A percentile compares a stretch with the other conserved stretches of the same genome.
These are phyloP conservation scores for Posidonia australis DNA, from an alignment of 106 monocot species.

Conservation along the genomic window DNA sequence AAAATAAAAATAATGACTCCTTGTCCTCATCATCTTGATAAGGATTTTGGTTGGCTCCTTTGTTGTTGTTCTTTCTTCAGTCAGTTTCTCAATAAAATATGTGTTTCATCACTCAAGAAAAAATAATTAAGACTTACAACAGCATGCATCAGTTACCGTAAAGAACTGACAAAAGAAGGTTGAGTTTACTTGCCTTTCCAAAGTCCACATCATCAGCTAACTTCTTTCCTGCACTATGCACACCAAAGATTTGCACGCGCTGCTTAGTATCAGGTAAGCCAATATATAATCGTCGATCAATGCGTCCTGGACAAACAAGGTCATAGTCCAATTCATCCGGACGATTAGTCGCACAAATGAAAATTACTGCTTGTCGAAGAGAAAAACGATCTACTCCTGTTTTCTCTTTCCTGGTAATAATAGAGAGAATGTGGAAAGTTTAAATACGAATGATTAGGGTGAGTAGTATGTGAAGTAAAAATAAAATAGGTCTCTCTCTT, in stretches of 20 bases:
- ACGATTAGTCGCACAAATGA: conserved; percentile 84
- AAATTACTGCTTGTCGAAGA: conserved; percentile 78
- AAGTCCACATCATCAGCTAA: conserved; percentile 67
- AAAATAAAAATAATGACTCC: too few species aligned
- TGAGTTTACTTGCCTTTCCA: conserved; percentile 30
- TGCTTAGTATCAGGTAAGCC: conserved; percentile 82
- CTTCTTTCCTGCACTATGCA: conserved; percentile 66
- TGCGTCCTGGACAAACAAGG: conserved; percentile 63
- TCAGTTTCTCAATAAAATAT: too few species aligned
- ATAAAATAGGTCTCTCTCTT: too few species aligned
- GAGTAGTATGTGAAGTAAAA: too few species aligned
- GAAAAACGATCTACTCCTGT: conserved; percentile 74
- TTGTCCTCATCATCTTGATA: too few species aligned
- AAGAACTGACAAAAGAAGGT: too few species aligned
- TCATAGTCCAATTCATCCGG: conserved; percentile 81
- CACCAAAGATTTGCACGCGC: conserved; percentile 56
- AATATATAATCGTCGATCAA: conserved; percentile 68
- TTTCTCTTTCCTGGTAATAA: conserved; percentile 55
- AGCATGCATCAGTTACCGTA: not conserved
- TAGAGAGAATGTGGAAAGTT: not conserved
- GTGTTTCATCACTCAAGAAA: too few species aligned
- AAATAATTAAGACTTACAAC: not conserved
- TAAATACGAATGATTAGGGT: too few species aligned
- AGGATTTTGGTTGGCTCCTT: too few species aligned
- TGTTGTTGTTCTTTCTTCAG: too few species aligned